Percentiles rank a stretch among this genome's conserved stretches.
Conservation (phyloP, 257 asterid genomes). For the Fraxinus quadrangulata region DNA sequence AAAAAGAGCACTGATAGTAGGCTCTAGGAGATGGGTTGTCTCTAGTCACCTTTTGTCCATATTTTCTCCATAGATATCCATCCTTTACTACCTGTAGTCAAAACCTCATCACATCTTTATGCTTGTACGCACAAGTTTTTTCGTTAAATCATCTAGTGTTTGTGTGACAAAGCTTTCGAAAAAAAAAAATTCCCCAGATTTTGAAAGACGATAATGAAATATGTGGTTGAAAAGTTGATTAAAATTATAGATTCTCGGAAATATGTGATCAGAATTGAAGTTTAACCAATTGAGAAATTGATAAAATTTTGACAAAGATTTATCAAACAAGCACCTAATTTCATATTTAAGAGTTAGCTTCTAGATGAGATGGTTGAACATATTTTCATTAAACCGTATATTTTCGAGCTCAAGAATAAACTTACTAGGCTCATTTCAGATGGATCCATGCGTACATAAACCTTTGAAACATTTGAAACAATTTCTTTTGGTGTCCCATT, state of each 20-base stretch:
- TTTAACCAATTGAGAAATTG: too few species aligned
- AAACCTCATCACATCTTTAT: background rate
- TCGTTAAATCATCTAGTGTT: too few species aligned
- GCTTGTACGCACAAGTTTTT: background rate
- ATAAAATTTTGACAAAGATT: too few species aligned
- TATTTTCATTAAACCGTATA: background rate
- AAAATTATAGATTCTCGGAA: too few species aligned
- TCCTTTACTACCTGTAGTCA: conserved; percentile 60
- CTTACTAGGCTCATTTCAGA: conserved; percentile 62
- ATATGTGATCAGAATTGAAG: too few species aligned
- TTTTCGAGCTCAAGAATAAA: background rate
- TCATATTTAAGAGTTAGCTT: background rate
- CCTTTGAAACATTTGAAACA: conserved; percentile 49
- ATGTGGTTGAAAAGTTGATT: too few species aligned
- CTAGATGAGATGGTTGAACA: background rate
- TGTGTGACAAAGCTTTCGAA: too few species aligned
- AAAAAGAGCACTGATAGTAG: conserved; percentile 68
- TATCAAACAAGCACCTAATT: background rate
- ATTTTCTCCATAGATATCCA: conserved; percentile 83
- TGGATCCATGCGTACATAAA: conserved; percentile 54
- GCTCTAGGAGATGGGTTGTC: conserved; percentile 92
- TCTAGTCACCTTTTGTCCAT: conserved; percentile 82
- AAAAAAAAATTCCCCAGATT: too few species aligned
- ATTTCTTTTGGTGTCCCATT: conserved; percentile 45
- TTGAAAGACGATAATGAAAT: too few species aligned